A percentile compares a stretch with the other conserved stretches of the same genome.
phyloP scores from a whole-genome alignment of 805 yeast species.

The Yamadazyma sp. region DNA sequence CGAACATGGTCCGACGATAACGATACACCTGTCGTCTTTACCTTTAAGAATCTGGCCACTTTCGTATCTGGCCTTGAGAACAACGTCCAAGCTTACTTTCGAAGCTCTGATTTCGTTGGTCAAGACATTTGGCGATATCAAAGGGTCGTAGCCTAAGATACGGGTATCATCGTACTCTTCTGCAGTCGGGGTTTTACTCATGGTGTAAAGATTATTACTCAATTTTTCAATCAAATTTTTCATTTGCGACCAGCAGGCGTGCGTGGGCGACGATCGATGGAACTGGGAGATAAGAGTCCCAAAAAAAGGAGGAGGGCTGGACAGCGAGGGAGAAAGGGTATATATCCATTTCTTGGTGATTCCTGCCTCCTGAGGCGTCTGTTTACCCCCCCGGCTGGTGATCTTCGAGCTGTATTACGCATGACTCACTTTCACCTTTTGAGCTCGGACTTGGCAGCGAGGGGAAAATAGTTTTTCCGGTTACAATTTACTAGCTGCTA shows the following conservation, averaged over 20 bases:
- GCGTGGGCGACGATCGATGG: slow-evolving; percentile 1
- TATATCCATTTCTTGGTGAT: too few species aligned
- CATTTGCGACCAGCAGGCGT: slow-evolving; percentile 3
- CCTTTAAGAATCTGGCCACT: slow-evolving; percentile 75
- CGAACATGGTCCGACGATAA: slow-evolving; percentile 96
- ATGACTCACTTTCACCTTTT: slow-evolving; percentile 3
- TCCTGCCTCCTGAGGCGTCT: too few species aligned
- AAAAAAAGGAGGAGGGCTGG: neutral
- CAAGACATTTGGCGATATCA: slow-evolving; percentile 90
- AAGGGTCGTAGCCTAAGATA: slow-evolving; percentile 88
- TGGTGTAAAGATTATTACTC: slow-evolving; percentile 9
- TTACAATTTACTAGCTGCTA: neutral
- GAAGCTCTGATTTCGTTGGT: slow-evolving; percentile 82
- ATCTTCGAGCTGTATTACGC: neutral
- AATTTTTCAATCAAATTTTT: slow-evolving; percentile 7
- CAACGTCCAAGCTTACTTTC: slow-evolving; percentile 56
- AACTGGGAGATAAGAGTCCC: neutral
- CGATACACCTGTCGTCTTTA: slow-evolving; percentile 79
- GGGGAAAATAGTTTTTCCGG: slow-evolving; percentile 4
- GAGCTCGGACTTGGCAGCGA: slow-evolving; percentile 6
- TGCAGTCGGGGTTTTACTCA: slow-evolving; percentile 52
- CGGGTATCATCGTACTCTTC: slow-evolving; percentile 75
- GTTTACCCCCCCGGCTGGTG: too few species aligned
- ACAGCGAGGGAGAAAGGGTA: too few species aligned
- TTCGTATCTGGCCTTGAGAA: slow-evolving; percentile 73